Conservation (phyloP, 306 rosid species). For the Quillaja saponaria region DNA sequence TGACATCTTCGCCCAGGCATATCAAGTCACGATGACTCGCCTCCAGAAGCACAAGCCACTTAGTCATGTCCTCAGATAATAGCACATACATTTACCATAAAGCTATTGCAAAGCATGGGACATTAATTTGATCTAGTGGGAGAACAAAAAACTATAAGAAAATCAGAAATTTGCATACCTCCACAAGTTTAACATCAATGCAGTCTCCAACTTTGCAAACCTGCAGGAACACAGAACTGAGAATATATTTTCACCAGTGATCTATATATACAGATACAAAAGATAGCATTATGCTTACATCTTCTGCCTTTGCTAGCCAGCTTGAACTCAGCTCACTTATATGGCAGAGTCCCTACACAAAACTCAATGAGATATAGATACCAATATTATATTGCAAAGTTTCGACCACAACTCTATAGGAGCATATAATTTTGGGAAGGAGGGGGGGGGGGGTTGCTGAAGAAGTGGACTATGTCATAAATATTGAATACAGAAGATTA, state of each 20-base stretch:
- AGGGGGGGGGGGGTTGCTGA: no score
- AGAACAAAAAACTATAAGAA: background rate
- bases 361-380: conserved; percentile 31
- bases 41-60: no score
- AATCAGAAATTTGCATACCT: conserved; percentile 52
- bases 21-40: no score
- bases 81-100: background rate
- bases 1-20: no score
- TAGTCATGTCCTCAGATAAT: no score
- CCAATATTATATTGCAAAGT: conserved; percentile 18
- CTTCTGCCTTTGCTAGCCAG: conserved; percentile 94
- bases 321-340: conserved; percentile 88
- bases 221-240: conserved; percentile 51
- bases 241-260: conserved; percentile 8
- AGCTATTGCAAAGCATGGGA: conserved; percentile 6
- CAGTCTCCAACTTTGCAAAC: conserved; percentile 84
- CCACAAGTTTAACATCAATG: conserved; percentile 89
- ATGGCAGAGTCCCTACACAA: conserved; percentile 91
- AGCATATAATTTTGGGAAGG: no score
- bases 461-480: no score
- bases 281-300: conserved; percentile 49
- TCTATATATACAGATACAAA: background rate
- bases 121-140: background rate
- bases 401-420: conserved; percentile 20
- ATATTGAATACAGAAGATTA: no score